Base-by-base conservation (phyloP, 768 basidiomycete species). In the Tricholoma flavovirens region DNA sequence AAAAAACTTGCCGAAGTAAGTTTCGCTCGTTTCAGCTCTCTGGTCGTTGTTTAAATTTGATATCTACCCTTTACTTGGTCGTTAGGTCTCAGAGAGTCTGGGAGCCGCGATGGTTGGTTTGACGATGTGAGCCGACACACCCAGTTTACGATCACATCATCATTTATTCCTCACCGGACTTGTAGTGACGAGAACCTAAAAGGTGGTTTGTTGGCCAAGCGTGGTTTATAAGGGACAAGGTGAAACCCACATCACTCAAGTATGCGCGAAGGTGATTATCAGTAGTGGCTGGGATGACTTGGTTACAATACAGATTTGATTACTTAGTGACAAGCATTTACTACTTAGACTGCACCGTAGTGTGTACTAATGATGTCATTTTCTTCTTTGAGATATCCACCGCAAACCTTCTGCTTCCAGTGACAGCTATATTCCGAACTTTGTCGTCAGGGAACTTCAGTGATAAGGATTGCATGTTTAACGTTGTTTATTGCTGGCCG, bases 61-160 rank as follows among this genome's bases (percentile, higher is more conserved):
- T n/a, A n/a, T n/a, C n/a, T n/a, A n/a, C n/a, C n/a, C n/a, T n/a
- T 62, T 46, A 62, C 17, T 24, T 26, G 38, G 43, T 26, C 10
- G 19, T 58, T 63, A 86, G 84, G 75, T 90, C 12, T 93, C 91
- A 15, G 87, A 91, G 67, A 77, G 92, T 71, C 69, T 98, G 29
- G 94, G 94, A 17, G 76, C 83, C 48, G 85, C 94, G n/a, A 98
- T 98, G 94, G 91, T 93, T 51, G 94, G 94, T 40, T 75, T 95
- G 57, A 88, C 85, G 8, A 93, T 94, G 90, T 91, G 64, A 68
- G 88, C 73, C n/a, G 21, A 40, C 8, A 5, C 5, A 48, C 51
- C 43, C 29, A 26, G 21, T 14, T 40, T 51, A 29, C 42, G n/a
- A 30, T 59, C 29, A 26, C 24, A 26, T 26, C 24, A 2, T 26